Evolutionary conservation across 371 early-diverging fungal genomes (phyloP).

Genomic region (Mucor lusitanicus): DNA sequence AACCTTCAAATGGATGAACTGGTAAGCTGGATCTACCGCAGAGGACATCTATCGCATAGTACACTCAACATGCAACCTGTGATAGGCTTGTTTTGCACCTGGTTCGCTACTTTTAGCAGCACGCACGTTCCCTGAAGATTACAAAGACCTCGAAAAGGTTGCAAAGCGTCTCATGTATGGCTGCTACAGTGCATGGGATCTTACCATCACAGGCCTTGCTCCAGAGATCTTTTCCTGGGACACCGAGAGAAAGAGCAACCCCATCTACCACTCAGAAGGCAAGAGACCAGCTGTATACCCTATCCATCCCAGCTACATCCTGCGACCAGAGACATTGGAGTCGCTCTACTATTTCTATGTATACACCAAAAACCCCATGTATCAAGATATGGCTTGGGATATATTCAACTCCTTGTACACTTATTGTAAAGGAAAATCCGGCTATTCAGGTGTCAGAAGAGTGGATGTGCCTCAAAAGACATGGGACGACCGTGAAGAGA

Average conservation of each 20-base stretch:
- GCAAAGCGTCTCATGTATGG: conserved; percentile 39
- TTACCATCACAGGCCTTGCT: conserved; percentile 41
- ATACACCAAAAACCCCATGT: conserved; percentile 66
- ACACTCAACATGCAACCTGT: neutral
- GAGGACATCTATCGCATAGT: too few species aligned
- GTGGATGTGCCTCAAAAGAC: conserved; percentile 29
- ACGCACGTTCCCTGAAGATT: conserved; percentile 27
- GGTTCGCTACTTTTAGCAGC: conserved; percentile 37
- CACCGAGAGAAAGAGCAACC: neutral
- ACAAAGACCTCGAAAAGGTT: conserved; percentile 22
- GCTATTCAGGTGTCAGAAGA: conserved; percentile 38
- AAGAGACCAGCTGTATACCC: conserved; percentile 28
- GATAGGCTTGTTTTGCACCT: conserved; percentile 46
- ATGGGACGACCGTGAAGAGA: conserved; percentile 53
- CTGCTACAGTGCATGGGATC: conserved; percentile 45
- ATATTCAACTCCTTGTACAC: conserved; percentile 58
- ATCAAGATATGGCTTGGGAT: conserved; percentile 74
- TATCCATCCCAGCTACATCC: conserved; percentile 33
- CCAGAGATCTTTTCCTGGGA: conserved; percentile 46
- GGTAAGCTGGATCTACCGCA: conserved; percentile 23
- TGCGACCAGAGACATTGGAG: conserved; percentile 75
- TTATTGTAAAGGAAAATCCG: conserved; percentile 43
- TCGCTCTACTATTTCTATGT: conserved; percentile 73
- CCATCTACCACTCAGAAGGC: conserved; percentile 6
- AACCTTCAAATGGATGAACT: conserved; percentile 44